phyloP scores from a whole-genome alignment of 805 yeast genomes.

The Sungouiella thailandica region DNA sequence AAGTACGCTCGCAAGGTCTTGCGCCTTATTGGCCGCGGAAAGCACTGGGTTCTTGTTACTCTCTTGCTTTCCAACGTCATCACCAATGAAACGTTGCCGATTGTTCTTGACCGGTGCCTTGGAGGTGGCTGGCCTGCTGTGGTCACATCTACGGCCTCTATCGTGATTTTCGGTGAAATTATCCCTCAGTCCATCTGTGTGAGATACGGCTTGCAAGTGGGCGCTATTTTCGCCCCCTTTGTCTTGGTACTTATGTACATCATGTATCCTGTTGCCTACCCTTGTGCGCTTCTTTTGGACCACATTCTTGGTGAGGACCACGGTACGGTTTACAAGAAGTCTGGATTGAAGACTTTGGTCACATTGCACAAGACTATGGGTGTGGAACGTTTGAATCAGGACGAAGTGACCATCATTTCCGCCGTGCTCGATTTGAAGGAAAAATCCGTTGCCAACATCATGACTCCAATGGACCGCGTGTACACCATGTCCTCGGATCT shows the following conservation, averaged over 20 bases:
- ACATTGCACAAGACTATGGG: conserved; percentile 94
- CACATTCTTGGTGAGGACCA: conserved; percentile 88
- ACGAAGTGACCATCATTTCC: conserved; percentile 92
- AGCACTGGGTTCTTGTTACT: conserved; percentile 95
- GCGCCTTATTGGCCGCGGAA: conserved; percentile 68
- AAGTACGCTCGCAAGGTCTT: conserved; percentile 69
- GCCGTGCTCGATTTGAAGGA: conserved; percentile 94
- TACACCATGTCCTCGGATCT: conserved; percentile 83
- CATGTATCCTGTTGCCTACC: conserved; percentile 91
- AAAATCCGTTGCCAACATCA: conserved; percentile 76
- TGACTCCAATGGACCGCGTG: conserved; percentile 92
- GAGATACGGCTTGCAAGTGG: conserved; percentile 86
- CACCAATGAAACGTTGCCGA: conserved; percentile 92
- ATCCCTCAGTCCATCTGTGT: conserved; percentile 94
- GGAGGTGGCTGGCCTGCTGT: conserved; percentile 99
- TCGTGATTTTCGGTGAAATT: conserved; percentile 93
- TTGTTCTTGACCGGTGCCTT: conserved; percentile 83
- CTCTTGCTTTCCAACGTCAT: conserved; percentile 79
- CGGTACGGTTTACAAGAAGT: conserved; percentile 89
- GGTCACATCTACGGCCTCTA: conserved; percentile 84
- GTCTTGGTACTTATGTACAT: conserved; percentile 79
- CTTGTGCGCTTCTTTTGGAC: conserved; percentile 79
- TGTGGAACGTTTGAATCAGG: conserved; percentile 85
- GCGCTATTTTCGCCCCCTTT: conserved; percentile 86
- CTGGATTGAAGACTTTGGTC: conserved; percentile 89